phyloP scores from a whole-genome alignment of 2,329 filamentous ascomycete genomes.

The Proliferodiscus dingleyae region DNA sequence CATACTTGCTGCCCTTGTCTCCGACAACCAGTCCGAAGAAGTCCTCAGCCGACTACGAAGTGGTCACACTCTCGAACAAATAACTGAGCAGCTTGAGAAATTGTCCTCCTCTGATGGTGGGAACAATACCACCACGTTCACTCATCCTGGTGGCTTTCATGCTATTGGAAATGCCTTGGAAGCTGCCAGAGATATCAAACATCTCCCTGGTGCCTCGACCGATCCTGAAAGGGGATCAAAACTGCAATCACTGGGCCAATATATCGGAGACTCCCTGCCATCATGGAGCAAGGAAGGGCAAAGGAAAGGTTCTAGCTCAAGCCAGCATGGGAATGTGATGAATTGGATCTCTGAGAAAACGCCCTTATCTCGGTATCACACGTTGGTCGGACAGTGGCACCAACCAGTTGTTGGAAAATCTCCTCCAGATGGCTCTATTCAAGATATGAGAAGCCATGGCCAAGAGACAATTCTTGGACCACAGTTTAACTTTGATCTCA shows the following conservation, averaged over 20 bases:
- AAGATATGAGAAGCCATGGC: conserved; percentile 38
- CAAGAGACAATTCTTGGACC: conserved; percentile 52
- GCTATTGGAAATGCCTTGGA: conserved; percentile 21
- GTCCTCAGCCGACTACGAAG: conserved; percentile 48
- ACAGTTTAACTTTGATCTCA: conserved; percentile 55
- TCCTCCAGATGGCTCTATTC: conserved; percentile 9
- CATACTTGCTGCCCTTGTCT: conserved; percentile 48
- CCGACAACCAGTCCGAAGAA: conserved; percentile 36
- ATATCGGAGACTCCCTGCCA: conserved; percentile 7
- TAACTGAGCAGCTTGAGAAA: conserved; percentile 50
- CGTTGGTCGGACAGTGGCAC: conserved; percentile 39
- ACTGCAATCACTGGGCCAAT: background rate
- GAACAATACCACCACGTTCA: conserved; percentile 22
- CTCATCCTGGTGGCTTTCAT: conserved; percentile 34
- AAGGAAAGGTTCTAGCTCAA: background rate
- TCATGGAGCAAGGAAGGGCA: conserved; percentile 6
- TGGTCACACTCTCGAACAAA: conserved; percentile 50
- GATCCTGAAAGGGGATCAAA: no score
- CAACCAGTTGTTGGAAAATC: conserved; percentile 7
- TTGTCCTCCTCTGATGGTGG: conserved; percentile 23
- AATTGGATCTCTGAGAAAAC: conserved; percentile 25
- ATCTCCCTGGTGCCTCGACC: no score
- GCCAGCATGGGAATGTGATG: conserved; percentile 24
- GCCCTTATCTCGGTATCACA: conserved; percentile 32
- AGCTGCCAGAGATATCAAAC: conserved; percentile 37